Evolutionary conservation across 2,329 filamentous ascomycete species (phyloP).

Genomic region (Rutstroemia sp.): DNA sequence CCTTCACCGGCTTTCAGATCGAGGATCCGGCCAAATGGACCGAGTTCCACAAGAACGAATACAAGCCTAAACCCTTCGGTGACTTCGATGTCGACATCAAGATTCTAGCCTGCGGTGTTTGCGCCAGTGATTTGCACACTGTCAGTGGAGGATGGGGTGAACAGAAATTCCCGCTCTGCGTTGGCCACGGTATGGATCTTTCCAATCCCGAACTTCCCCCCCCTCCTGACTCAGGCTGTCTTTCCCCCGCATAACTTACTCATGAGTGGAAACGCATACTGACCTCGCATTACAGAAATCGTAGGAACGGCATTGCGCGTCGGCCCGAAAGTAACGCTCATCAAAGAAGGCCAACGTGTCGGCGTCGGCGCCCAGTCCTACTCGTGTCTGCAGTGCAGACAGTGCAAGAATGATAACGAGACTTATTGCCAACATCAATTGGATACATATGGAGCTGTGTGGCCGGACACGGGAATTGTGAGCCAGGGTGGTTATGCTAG

Average conservation of each 20-base stretch:
- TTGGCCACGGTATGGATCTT: slow-evolving; percentile 37
- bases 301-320: slow-evolving; percentile 62
- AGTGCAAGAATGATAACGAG: slow-evolving; percentile 48
- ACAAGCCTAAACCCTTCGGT: slow-evolving; percentile 77
- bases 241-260: not conserved
- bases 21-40: slow-evolving; percentile 25
- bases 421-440: slow-evolving; percentile 45
- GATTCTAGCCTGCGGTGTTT: slow-evolving; percentile 74
- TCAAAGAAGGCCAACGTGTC: slow-evolving; percentile 45
- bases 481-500: slow-evolving; percentile 58
- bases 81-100: slow-evolving; percentile 84
- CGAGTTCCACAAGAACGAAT: slow-evolving; percentile 41
- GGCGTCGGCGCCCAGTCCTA: slow-evolving; percentile 48
- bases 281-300: slow-evolving; percentile 42
- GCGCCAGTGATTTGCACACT: slow-evolving; percentile 65
- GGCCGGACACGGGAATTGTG: slow-evolving; percentile 52
- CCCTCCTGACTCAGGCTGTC: not conserved
- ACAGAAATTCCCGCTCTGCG: slow-evolving; percentile 42
- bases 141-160: slow-evolving; percentile 52
- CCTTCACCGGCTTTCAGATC: slow-evolving; percentile 56
- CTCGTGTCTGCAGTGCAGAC: slow-evolving; percentile 45
- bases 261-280: not conserved
- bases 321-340: slow-evolving; percentile 54
- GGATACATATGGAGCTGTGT: slow-evolving; percentile 43
- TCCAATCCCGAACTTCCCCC: not conserved